Base-by-base conservation (phyloP, 139 green algal species). In the Haematococcus lacustris region DNA sequence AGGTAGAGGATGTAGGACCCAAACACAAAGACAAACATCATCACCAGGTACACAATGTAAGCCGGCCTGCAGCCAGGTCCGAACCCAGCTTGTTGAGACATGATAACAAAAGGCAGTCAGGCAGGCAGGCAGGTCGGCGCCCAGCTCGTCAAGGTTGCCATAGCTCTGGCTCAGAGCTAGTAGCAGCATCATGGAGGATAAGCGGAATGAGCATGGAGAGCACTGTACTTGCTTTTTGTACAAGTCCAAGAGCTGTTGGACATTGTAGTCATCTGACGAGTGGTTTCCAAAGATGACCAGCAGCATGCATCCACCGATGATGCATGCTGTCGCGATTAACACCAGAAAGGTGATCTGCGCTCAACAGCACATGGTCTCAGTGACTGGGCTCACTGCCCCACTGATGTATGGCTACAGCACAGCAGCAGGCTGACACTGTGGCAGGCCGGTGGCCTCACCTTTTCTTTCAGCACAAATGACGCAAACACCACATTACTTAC, bases 261-360 rank as follows among this genome's bases (percentile, higher is more conserved):
- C 86, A 0, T 76, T 91, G 33, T 90, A 86, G 3, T 75, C 74
- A 7, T 80, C 66, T n/a, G 79, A 89, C 39, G 74, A 71, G 72
- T 97, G 91, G 77, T 91, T 93, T 66, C 92, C 92, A 82, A 96
- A 97, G 0, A 75, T 66, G 23, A 97, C 92, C 39, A 97, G 81
- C 57, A 96, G 63, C 4, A 96, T 61, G 68, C 89, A 96, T 61
- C 92, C 92, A 0, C 61, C 77, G 3, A 96, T 85, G 39, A 97
- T 93, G 47, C 83, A 82, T 0, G 66, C 76, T 2, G 89, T 97
- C 9, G 90, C 88, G 2, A 82, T 28, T 4, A 97, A 32, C 1
- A 96, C 75, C 37, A 76, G 51, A 9, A 60, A 9, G 51, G 71
- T 83, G 69, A 79, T 68, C 77, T 82, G 70, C 30, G 32, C 6